Evolutionary conservation across 2,329 filamentous ascomycete species (phyloP).

Genomic region (Fusarium concolor): DNA sequence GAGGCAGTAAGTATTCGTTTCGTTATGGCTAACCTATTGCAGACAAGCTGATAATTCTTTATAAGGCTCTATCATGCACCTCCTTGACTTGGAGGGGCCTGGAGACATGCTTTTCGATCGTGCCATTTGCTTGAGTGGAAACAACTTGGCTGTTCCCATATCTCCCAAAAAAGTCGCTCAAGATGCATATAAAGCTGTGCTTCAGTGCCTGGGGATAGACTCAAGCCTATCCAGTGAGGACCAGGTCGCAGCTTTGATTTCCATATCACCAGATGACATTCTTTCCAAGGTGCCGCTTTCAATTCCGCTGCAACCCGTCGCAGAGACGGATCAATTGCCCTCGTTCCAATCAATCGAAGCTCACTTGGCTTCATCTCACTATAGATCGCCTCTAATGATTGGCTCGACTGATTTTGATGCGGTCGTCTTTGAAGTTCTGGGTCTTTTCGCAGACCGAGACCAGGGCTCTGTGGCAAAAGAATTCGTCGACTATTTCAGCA

Average conservation of each 20-base stretch:
- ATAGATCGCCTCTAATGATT: background rate
- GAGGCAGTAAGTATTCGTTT: background rate
- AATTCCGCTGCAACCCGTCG: background rate
- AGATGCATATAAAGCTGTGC: background rate
- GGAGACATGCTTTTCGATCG: background rate
- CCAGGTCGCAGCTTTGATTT: background rate
- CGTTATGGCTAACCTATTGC: background rate
- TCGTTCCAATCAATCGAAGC: background rate
- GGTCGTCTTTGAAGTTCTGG: background rate
- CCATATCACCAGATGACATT: background rate
- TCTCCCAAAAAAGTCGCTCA: background rate
- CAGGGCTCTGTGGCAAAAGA: background rate
- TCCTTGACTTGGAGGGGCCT: background rate
- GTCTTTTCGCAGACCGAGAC: background rate
- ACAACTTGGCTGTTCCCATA: background rate
- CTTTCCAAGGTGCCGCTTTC: background rate
- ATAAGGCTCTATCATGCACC: background rate
- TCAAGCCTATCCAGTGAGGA: background rate
- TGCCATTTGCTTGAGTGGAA: conserved; percentile 1
- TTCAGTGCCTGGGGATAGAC: background rate
- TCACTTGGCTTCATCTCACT: accelerated
- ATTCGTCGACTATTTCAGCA: accelerated
- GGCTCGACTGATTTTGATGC: conserved; percentile 1
- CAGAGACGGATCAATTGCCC: background rate
- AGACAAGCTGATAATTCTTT: background rate